Evolutionary conservation across 1,284 basidiomycete genomes (phyloP).

Genomic region (Apiotrichum porosum): DNA sequence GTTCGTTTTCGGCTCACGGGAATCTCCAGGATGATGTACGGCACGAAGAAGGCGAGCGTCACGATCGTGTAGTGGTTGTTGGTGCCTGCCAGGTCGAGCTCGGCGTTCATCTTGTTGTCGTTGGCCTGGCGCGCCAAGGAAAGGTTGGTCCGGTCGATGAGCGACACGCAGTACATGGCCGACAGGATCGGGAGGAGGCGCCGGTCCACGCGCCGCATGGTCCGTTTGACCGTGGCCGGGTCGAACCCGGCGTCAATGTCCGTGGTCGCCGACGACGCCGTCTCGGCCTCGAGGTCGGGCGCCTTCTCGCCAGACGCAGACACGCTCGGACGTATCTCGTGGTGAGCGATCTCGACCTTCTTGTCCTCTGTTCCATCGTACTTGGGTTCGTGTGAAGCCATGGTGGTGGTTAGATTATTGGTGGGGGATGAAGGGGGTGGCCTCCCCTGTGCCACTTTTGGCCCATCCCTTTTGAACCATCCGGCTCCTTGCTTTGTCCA

Average conservation of each 20-base stretch:
- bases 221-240: background rate
- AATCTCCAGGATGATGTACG: conserved; percentile 44
- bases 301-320: too few relatives aligned
- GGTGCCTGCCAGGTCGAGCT: conserved; percentile 21
- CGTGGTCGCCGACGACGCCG: too few relatives aligned
- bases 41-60: conserved; percentile 42
- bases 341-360: too few relatives aligned
- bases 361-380: too few relatives aligned
- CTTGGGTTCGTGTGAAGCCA: too few relatives aligned
- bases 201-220: conserved; percentile 12
- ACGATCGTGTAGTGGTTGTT: conserved; percentile 46
- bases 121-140: conserved; percentile 17
- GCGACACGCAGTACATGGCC: conserved; percentile 16
- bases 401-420: too few relatives aligned
- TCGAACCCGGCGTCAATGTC: conserved; percentile 14
- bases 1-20: background rate
- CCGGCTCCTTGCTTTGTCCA: too few relatives aligned
- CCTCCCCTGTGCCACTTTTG: too few relatives aligned
- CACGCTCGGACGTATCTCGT: too few relatives aligned
- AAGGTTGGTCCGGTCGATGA: conserved; percentile 23
- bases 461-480: too few relatives aligned
- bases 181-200: conserved; percentile 17
- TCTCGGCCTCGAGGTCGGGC: too few relatives aligned
- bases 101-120: conserved; percentile 22
- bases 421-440: too few relatives aligned